These are phyloP conservation scores for Coemansia sp. DNA, from an alignment of 192 early-diverging fungal species.

Conservation along the genomic window DNA sequence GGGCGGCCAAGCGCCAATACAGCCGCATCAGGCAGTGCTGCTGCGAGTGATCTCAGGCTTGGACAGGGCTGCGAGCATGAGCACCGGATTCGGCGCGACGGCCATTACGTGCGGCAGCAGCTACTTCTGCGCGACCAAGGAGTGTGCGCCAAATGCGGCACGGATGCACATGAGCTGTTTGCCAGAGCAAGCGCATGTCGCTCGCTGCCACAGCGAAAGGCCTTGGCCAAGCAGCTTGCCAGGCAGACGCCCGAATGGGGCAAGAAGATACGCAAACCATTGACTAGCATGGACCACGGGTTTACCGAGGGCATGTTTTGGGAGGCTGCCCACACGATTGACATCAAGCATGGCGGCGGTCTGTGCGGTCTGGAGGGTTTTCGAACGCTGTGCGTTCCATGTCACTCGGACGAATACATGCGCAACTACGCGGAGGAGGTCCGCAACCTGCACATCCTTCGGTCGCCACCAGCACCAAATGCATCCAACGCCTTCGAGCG, in stretches of 20 bases:
- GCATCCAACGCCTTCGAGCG: background rate
- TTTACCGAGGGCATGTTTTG: constrained; percentile 54
- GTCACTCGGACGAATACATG: constrained; percentile 40
- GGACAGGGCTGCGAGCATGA: constrained; percentile 53
- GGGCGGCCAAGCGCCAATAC: background rate
- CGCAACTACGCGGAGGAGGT: constrained; percentile 37
- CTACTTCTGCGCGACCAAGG: constrained; percentile 49
- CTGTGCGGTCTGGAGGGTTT: constrained; percentile 50
- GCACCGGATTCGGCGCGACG: constrained; percentile 42
- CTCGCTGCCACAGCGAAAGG: constrained; percentile 21
- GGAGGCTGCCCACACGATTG: constrained; percentile 51
- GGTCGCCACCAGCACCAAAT: constrained; percentile 14
- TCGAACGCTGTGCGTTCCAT: constrained; percentile 51
- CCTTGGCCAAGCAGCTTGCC: constrained; percentile 27
- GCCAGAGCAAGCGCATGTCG: constrained; percentile 15
- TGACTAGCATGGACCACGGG: constrained; percentile 25
- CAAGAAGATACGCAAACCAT: constrained; percentile 26
- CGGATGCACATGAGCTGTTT: constrained; percentile 39
- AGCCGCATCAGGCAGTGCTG: background rate
- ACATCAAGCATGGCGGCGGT: constrained; percentile 49
- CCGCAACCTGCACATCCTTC: constrained; percentile 15
- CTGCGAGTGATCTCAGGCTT: constrained; percentile 2
- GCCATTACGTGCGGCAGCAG: constrained; percentile 46
- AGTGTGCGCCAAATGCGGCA: constrained; percentile 37
- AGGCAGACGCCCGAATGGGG: constrained; percentile 32